phyloP scores from a whole-genome alignment of 208 protist species.

The Leishmania major region DNA sequence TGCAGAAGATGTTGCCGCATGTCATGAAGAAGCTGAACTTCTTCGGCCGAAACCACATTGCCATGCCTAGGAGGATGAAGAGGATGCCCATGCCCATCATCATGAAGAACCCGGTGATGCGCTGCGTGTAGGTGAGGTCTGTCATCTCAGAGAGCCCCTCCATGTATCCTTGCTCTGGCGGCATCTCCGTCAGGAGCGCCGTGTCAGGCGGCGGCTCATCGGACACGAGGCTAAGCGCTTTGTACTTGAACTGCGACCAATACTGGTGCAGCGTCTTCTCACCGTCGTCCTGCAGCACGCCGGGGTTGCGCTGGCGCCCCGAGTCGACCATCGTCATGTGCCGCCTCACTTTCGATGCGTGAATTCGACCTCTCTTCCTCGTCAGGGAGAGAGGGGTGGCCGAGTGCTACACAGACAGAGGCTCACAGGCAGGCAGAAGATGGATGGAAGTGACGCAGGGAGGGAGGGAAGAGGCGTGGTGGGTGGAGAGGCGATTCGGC shows the following conservation, averaged over 20 bases:
- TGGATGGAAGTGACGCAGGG: not conserved
- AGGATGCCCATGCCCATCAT: conserved; percentile 83
- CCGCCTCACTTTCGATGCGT: conserved; percentile 10
- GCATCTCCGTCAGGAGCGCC: conserved; percentile 51
- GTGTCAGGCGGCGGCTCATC: conserved; percentile 62
- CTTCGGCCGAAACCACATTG: conserved; percentile 69
- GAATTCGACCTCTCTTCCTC: not conserved
- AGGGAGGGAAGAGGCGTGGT: not conserved
- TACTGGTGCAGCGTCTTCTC: conserved; percentile 32
- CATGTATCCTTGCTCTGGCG: conserved; percentile 49
- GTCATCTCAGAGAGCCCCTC: conserved; percentile 69
- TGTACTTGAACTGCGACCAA: conserved; percentile 57
- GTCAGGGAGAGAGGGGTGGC: not conserved
- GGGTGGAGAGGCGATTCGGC: no score
- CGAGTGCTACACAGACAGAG: not conserved
- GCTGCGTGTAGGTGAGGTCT: conserved; percentile 78
- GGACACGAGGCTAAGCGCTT: conserved; percentile 48
- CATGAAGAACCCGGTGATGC: conserved; percentile 84
- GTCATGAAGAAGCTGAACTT: conserved; percentile 94
- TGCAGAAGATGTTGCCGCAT: conserved; percentile 82
- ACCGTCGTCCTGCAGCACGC: conserved; percentile 20
- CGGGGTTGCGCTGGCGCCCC: conserved; percentile 26
- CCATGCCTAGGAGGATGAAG: conserved; percentile 68
- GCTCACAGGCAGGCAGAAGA: not conserved
- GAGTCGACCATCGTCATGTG: conserved; percentile 16